Percentiles rank a stretch among this genome's conserved stretches.
Conservation (phyloP, 331 rosid species). For the Acacia concinna region DNA sequence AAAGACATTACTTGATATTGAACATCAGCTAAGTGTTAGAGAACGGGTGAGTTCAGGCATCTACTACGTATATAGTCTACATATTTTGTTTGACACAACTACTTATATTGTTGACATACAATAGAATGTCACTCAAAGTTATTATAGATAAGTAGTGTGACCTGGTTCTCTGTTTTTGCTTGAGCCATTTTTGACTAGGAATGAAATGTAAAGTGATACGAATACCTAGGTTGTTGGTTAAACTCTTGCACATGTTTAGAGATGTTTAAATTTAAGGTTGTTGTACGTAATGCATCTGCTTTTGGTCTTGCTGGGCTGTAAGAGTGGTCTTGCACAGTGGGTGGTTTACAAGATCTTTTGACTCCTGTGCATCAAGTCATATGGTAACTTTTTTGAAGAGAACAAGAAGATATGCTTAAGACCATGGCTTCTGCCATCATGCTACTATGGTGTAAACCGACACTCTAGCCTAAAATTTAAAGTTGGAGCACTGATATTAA, state of each 20-base stretch:
- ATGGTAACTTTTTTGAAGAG: not conserved
- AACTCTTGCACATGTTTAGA: not conserved
- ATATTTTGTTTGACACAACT: not conserved
- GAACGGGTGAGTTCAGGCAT: constrained; percentile 64
- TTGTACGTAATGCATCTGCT: constrained; percentile 1
- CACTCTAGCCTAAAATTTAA: not conserved
- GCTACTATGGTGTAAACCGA: not conserved
- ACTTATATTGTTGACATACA: not conserved
- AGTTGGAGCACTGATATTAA: not conserved
- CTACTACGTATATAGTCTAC: constrained; percentile 1
- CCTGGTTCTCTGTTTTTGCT: not conserved
- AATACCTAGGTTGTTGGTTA: not conserved
- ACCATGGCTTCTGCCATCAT: constrained; percentile 3
- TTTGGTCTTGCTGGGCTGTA: constrained; percentile 4
- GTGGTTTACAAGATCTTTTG: not conserved
- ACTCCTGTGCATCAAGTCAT: not conserved
- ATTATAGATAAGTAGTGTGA: not conserved
- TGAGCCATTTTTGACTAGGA: constrained; percentile 4
- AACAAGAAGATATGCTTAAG: constrained; percentile 1
- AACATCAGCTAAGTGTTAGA: constrained; percentile 62
- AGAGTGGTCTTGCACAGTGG: constrained; percentile 3
- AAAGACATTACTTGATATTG: constrained; percentile 55
- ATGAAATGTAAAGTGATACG: constrained; percentile 5
- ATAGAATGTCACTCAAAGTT: constrained; percentile 1
- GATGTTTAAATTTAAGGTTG: not conserved